Evolutionary conservation across 192 early-diverging fungal genomes (phyloP), one percentile per base, ranked within the genome.

Genomic region (Coemansia sp.): DNA sequence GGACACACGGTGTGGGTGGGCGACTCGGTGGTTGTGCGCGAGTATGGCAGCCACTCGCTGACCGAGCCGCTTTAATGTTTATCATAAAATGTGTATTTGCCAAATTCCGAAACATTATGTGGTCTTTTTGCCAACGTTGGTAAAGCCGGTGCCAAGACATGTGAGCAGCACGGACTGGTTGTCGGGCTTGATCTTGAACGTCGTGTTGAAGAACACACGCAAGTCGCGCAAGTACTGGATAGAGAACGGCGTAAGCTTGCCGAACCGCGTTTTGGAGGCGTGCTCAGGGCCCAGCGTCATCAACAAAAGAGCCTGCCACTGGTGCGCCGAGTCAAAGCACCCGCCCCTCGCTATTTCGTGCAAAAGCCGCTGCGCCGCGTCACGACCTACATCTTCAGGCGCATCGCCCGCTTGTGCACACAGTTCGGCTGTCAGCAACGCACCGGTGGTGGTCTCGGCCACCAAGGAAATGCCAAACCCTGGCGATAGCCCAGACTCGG

Each of bases 151-250:
- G 24, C 96, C 96, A 26, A 98, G 83, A 71, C 91, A 92, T 2
- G 95, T 89, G 81, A 97, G 78, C 26, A 94, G 60, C 15, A 93
- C 83, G 1, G 86, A 86, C 59, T 84, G 80, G 2, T 84, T 73
- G 50, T 95, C 93, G 1, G 87, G 86, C 76, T 84, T 86, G 57
- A 98, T 89, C 80, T 96, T 98, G 84, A 97, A 97, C 2, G 87
- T 88, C 10, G 90, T 87, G 37, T 91, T 93, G 74, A 98, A 90
- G 70, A 97, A 94, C 49, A 85, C 81, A 67, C 89, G 85, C 42
- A 98, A 67, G 73, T 98, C 97, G 26, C 97, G 86, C 56, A 98
- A 67, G 63, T 88, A 92, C 83, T 97, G 94, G 55, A 97, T 89
- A n/a, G 93, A 88, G 63, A 94, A 94, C 24, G 91, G 88, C 11